These are phyloP conservation scores for Citrus hindsii DNA, from an alignment of 345 rosid genomes.

Conservation along the genomic window DNA sequence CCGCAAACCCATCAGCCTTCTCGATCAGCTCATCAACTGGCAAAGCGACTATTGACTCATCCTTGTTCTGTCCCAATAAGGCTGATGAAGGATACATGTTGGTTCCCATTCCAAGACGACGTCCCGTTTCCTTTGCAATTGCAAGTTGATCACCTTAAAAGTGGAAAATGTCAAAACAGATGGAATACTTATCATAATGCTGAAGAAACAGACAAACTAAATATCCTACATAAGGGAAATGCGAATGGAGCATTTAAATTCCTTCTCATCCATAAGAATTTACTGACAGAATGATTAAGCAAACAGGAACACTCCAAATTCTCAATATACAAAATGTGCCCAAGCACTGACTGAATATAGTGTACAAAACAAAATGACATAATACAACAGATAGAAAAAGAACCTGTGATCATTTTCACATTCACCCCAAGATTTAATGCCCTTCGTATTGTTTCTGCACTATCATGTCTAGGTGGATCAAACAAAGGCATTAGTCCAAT, in stretches of 20 bases:
- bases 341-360: neutral
- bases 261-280: neutral
- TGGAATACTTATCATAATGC: neutral
- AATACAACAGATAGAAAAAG: neutral
- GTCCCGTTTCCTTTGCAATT: slow-evolving; percentile 68
- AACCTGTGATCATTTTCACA: slow-evolving; percentile 67
- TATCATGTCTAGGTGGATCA: slow-evolving; percentile 70
- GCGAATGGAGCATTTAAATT: neutral
- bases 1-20: slow-evolving; percentile 67
- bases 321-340: neutral
- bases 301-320: neutral
- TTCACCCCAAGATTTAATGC: slow-evolving; percentile 68
- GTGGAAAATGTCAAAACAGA: neutral
- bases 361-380: neutral
- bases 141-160: slow-evolving; percentile 59
- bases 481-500: slow-evolving; percentile 58
- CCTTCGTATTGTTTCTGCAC: slow-evolving; percentile 56
- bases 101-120: slow-evolving; percentile 69
- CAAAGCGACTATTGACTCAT: slow-evolving; percentile 51
- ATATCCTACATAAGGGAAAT: neutral
- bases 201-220: neutral
- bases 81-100: slow-evolving; percentile 69
- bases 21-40: slow-evolving; percentile 61
- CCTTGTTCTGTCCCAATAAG: slow-evolving; percentile 59
- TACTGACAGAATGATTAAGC: neutral